Percentiles rank a stretch among this genome's conserved stretches.
Evolutionary conservation across 179 eudicot genomes (phyloP).

Genomic region (Patellifolia procumbens): DNA sequence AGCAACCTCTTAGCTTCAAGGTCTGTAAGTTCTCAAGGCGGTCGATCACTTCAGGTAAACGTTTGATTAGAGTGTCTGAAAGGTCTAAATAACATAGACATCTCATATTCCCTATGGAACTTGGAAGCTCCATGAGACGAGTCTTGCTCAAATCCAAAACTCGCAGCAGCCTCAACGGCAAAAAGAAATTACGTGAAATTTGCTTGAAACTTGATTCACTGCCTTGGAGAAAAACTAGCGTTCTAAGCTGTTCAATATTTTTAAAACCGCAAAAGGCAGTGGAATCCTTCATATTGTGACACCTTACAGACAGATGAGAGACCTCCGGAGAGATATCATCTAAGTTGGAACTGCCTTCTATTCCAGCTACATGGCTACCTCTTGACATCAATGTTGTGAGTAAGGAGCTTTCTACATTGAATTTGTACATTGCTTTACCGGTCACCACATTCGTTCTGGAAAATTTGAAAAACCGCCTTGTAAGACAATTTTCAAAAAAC

Average conservation of each 20-base stretch:
- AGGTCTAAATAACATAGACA: background rate
- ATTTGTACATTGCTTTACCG: background rate
- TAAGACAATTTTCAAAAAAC: background rate
- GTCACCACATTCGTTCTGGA: background rate
- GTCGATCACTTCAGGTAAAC: constrained; percentile 10
- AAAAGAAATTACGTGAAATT: constrained; percentile 11
- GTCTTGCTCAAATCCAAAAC: constrained; percentile 11
- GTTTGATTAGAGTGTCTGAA: constrained; percentile 1
- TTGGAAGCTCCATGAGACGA: constrained; percentile 11
- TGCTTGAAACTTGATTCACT: constrained; percentile 11
- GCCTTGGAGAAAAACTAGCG: constrained; percentile 11
- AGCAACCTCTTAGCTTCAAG: constrained; percentile 14
- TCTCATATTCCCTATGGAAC: constrained; percentile 1
- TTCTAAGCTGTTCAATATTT: constrained; percentile 4
- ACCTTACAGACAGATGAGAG: constrained; percentile 11
- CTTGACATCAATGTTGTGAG: background rate
- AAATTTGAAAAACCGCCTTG: background rate
- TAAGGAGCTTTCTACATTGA: background rate
- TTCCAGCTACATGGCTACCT: background rate
- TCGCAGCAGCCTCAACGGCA: background rate
- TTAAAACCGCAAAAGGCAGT: background rate
- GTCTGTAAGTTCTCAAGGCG: constrained; percentile 11
- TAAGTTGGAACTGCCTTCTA: background rate
- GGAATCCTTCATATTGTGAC: background rate
- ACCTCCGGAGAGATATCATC: background rate